These are phyloP conservation scores for Saccharomycopsis capsularis DNA, from an alignment of 805 yeast genomes.

Conservation along the genomic window DNA sequence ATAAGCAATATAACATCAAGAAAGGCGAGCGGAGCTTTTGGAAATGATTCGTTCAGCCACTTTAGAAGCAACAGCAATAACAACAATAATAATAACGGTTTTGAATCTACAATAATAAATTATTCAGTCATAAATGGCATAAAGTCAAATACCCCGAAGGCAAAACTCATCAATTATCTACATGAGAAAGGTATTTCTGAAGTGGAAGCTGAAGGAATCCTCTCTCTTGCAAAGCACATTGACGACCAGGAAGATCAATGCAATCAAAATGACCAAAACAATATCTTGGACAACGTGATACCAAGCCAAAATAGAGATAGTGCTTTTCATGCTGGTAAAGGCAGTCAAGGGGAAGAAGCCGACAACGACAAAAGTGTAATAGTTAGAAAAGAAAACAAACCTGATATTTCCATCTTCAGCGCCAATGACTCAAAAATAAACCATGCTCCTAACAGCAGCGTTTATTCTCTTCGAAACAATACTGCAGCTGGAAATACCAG, in stretches of 20 bases:
- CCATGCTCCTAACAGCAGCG: not conserved
- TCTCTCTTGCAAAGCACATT: conserved; percentile 20
- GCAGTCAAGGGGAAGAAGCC: not conserved
- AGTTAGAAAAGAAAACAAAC: not conserved
- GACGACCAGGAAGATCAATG: conserved; percentile 1
- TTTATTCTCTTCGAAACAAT: not conserved
- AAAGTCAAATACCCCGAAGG: conserved; percentile 3
- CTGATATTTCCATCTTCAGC: not conserved
- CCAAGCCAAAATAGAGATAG: not conserved
- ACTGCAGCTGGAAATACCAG: not conserved
- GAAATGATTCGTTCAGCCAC: not conserved
- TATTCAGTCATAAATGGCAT: too few species aligned
- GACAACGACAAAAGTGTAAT: not conserved
- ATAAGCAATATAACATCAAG: conserved; percentile 17
- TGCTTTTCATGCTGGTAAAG: not conserved
- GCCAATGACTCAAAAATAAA: not conserved
- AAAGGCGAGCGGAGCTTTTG: not conserved
- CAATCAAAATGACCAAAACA: not conserved
- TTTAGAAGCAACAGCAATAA: not conserved
- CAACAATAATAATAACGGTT: not conserved
- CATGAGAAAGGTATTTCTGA: conserved; percentile 19
- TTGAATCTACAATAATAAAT: not conserved
- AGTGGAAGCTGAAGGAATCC: conserved; percentile 21
- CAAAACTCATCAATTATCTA: conserved; percentile 12
- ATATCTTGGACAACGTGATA: not conserved